Base-by-base conservation (phyloP, 257 asterid genomes). In the Sherardia arvensis region DNA sequence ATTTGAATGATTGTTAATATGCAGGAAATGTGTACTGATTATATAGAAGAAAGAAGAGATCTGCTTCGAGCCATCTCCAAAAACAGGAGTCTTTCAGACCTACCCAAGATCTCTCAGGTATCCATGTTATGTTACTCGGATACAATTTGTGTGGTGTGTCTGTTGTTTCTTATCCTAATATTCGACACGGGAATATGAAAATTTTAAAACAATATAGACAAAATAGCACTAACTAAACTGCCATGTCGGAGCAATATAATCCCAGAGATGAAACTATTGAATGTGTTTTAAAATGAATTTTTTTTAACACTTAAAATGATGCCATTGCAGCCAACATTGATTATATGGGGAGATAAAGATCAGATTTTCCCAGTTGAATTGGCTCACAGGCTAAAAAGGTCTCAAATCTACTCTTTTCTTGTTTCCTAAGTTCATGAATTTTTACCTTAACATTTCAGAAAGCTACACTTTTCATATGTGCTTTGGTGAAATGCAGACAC, bases 331-430 rank as follows among this genome's bases (percentile, higher is more conserved):
- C 90, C 87, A 59, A 82, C 92, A 4, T 67, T 84, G 20, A 77
- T 87, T 12, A 38, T 87, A 0, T 87, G 90, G 95, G 95, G 95
- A 32, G 95, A 87, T 64, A 74, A 82, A 70, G 95, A 87, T 73
- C 73, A 73, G 32, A 72, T 87, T 47, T 87, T 87, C 65, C 95
- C 92, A 3, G 15, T 87, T 7, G 86, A 87, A 71, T 72, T 87
- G 48, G 95, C 83, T 69, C 59, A 80, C 74, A 79, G 95, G 72
- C 70, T 87, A 47, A 77, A 78, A 69, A 81, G 90, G 89, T 86
- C 4, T 43, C 51, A 43, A 14, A 43, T 43, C 21, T 43, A 15
- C 51, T 43, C 51, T 43, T 43, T n/a, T 43, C 20, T 61, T 34
- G 23, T 38, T 45, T 47, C 21, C 40, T 28, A 17, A 1, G 9